Evolutionary conservation across 495 filamentous ascomycete species (phyloP), one percentile per base, ranked within the genome.

Genomic region (Talaromyces thailandensis): DNA sequence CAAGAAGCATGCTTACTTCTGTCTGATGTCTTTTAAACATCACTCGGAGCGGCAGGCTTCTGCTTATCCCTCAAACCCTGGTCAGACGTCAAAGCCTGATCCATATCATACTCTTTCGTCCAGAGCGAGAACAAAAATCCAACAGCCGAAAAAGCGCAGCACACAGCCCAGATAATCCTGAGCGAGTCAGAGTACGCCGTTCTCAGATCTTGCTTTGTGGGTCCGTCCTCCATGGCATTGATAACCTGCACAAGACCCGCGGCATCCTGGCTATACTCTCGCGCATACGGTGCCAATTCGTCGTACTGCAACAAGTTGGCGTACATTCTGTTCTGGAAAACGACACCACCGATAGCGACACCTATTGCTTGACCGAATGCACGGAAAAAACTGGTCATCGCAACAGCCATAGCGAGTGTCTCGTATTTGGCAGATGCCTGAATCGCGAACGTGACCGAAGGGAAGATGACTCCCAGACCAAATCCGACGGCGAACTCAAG

Each of bases 251-350:
- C 84, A 45, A 89, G 67, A 2, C 79, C 78, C 1, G 84, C 81
- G 0, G 85, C 83, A 71, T 89, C 83, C 21, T 76, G 76, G 45
- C 79, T 79, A 60, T 83, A 83, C 8, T 70, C 68, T 12, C 62
- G 71, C 4, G 84, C 85, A 57, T 73, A 65, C 0, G 67, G 65
- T 0, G 73, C 77, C 25, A 86, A 70, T 4, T 67, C 69, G 2
- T 77, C 67, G 23, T 82, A 76, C 11, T 62, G 64, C 6, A 67
- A 40, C 1, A 88, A 62, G 29, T 82, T 81, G 1, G 57, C 48
- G 23, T 72, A 71, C 73, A 88, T 81, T 32, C 75, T 75, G 51
- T 86, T 87, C 67, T 87, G 83, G 70, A 88, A 89, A 5, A 83
- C 74, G 4, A 79, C 79, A 12, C 82, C 81, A 4, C 83, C 83